phyloP scores from a whole-genome alignment of 129 eudicot genomes.

The Cynara cardunculus region DNA sequence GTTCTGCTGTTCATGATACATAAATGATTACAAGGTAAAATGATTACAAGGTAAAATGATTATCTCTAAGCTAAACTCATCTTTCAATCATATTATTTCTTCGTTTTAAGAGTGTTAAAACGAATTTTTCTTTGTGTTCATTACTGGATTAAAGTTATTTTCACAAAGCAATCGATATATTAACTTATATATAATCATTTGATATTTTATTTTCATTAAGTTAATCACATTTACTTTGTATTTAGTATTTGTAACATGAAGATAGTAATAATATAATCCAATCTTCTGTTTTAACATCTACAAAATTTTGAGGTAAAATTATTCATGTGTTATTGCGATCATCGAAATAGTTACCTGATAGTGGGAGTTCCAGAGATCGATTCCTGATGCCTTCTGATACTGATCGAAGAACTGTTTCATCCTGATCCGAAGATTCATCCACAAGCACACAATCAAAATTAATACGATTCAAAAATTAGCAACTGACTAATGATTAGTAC shows the following conservation, averaged over 20 bases:
- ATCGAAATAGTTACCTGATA: slow-evolving; percentile 1
- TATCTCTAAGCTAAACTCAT: neutral
- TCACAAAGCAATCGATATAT: neutral
- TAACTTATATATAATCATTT: neutral
- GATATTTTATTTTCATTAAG: neutral
- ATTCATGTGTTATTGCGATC: neutral
- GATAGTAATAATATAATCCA: neutral
- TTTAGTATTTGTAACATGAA: neutral
- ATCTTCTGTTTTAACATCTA: neutral
- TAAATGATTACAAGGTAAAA: too few species aligned
- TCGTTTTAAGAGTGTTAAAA: neutral
- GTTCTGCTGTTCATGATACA: neutral
- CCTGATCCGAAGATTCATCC: neutral
- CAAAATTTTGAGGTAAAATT: neutral
- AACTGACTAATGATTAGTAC: neutral
- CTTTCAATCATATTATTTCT: neutral
- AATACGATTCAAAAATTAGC: neutral
- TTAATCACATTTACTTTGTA: neutral
- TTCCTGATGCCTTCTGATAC: slow-evolving; percentile 8
- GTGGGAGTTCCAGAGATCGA: slow-evolving; percentile 6
- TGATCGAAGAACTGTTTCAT: slow-evolving; percentile 1
- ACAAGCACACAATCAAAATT: neutral
- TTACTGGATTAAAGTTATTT: neutral
- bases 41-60: too few species aligned
- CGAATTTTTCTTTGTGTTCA: neutral